Conservation (phyloP, 306 rosid genomes). For the Pyrus betulifolia region DNA sequence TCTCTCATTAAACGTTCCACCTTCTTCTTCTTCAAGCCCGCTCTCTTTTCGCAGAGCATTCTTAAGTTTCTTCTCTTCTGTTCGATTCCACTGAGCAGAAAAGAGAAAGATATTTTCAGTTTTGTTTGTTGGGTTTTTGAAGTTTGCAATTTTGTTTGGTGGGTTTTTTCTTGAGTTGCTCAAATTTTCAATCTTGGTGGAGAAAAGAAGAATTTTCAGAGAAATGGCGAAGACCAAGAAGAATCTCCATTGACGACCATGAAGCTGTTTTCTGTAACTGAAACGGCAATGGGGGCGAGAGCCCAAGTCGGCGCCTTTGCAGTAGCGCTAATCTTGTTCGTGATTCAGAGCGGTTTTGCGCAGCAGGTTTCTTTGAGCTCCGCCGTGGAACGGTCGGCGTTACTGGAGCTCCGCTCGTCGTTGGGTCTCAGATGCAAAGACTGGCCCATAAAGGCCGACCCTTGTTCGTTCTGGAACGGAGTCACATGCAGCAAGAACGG, state of each 20-base stretch:
- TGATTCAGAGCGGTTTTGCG: constrained; percentile 34
- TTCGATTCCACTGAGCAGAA: background rate
- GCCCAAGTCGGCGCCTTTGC: constrained; percentile 25
- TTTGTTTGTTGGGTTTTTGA: background rate
- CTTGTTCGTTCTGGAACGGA: constrained; percentile 69
- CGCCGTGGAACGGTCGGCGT: constrained; percentile 44
- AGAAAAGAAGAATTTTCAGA: background rate
- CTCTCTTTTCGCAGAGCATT: background rate
- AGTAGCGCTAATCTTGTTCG: constrained; percentile 21
- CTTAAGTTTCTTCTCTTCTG: background rate
- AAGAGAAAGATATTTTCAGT: background rate
- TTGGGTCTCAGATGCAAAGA: constrained; percentile 58
- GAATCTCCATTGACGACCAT: constrained; percentile 12
- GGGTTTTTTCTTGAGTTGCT: constrained; percentile 6
- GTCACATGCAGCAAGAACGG: constrained; percentile 52
- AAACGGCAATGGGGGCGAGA: constrained; percentile 33
- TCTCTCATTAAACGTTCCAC: constrained; percentile 5
- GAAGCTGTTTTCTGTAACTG: constrained; percentile 4
- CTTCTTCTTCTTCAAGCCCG: background rate
- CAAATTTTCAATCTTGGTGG: background rate
- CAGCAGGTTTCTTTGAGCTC: constrained; percentile 32
- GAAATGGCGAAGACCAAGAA: constrained; percentile 10
- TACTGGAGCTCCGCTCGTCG: constrained; percentile 65
- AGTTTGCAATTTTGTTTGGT: background rate
- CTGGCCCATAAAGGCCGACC: constrained; percentile 71